Evolutionary conservation across 2,329 filamentous ascomycete genomes (phyloP), one percentile per base, ranked within the genome.

Genomic region (Incumbomyces delicatus): DNA sequence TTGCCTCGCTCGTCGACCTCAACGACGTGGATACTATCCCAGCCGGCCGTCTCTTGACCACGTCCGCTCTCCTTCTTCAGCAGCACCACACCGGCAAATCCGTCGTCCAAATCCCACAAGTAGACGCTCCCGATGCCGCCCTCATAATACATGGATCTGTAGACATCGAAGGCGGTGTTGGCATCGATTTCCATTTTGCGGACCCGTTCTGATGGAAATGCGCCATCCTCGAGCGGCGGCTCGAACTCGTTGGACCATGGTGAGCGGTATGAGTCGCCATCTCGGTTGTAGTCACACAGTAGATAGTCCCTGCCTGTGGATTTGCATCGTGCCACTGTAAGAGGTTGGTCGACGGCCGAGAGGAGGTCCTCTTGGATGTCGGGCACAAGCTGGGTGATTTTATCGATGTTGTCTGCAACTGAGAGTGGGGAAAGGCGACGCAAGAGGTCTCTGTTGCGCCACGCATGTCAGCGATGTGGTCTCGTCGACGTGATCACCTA

Each of bases 171-270:
- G 5, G 88, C 90, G 67, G 94, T 87, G 63, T 96, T 96, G 45
- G 92, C 87, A 61, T 81, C 82, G 62, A 96, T 69, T 73, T 98
- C 92, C 80, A 96, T 90, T 71, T 86, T 87, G 58, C 92, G 77
- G 58, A 96, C 87, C 47, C 88, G 75, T 66, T 96, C 92, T 59
- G 85, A 90, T 1, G 90, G 90, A 11, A 94, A 80, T 1, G 88
- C 87, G 1, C 87, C 87, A 62, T 94, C 89, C 41, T 85, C 83
- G 50, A 95, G 76, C 12, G 88, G 85, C 14, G 90, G 92, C 64
- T 96, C 88, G 66, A 98, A 98, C 68, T 95, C 85, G 70, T 96
- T 96, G 70, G 84, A 92, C 92, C 92, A 98, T n/a, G 92, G 92
- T 55, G 87, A 94, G 53, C 92, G 85, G 77, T 95, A 95, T 69